phyloP scores from a whole-genome alignment of 1,139 yeast species.

The Debaryomyces sp. region DNA sequence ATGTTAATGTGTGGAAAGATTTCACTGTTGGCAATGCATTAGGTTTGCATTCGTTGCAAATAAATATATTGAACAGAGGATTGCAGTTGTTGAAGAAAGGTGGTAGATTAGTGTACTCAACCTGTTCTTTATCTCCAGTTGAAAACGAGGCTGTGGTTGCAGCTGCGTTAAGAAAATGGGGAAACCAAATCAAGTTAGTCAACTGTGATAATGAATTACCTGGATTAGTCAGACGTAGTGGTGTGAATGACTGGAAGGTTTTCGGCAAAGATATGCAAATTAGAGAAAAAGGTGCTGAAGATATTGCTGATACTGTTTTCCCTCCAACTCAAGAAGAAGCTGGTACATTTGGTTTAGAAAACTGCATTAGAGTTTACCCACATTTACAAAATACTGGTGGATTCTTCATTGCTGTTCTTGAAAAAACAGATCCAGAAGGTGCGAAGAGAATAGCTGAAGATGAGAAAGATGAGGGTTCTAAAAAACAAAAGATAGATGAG shows the following conservation, averaged over 20 bases:
- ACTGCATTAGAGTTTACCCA: slow-evolving; percentile 93
- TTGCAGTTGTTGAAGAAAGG: slow-evolving; percentile 85
- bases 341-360: slow-evolving; percentile 60
- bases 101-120: slow-evolving; percentile 93
- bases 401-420: slow-evolving; percentile 91
- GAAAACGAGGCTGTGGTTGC: slow-evolving; percentile 98
- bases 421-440: slow-evolving; percentile 56
- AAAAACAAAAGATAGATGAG: slow-evolving; percentile 35
- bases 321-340: slow-evolving; percentile 83
- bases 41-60: slow-evolving; percentile 86
- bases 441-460: slow-evolving; percentile 33
- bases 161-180: slow-evolving; percentile 84
- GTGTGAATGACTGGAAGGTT: slow-evolving; percentile 83
- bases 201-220: slow-evolving; percentile 75
- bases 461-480: slow-evolving; percentile 33
- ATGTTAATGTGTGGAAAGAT: slow-evolving; percentile 94
- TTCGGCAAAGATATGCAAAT: slow-evolving; percentile 74
- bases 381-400: slow-evolving; percentile 99
- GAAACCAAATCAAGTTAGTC: slow-evolving; percentile 64
- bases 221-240: slow-evolving; percentile 73
- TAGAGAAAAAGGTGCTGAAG: slow-evolving; percentile 53
- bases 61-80: slow-evolving; percentile 87
- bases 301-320: slow-evolving; percentile 62
- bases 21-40: slow-evolving; percentile 88
- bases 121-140: slow-evolving; percentile 93